Evolutionary conservation across 2,329 filamentous ascomycete genomes (phyloP).

Genomic region (Truncatella angustata): DNA sequence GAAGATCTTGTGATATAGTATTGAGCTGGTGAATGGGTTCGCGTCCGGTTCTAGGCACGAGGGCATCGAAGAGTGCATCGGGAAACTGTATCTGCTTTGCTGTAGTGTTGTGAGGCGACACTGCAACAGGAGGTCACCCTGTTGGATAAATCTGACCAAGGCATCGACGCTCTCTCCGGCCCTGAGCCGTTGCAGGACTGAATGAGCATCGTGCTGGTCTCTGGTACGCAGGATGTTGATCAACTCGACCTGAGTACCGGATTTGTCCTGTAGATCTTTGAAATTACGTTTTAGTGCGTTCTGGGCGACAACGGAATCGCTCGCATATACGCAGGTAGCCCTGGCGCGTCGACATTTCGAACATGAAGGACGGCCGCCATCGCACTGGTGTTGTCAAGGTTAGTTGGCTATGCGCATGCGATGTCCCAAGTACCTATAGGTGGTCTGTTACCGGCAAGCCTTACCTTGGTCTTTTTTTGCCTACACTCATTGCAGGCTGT

Average conservation of each 20-base stretch:
- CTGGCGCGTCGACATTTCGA: background rate
- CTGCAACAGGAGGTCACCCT: background rate
- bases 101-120: background rate
- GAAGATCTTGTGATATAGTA: background rate
- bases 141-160: background rate
- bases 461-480: background rate
- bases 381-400: conserved; percentile 3
- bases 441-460: too few relatives aligned
- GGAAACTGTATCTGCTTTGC: background rate
- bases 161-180: background rate
- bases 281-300: background rate
- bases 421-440: too few relatives aligned
- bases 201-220: background rate
- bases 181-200: background rate
- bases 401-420: too few relatives aligned
- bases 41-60: background rate
- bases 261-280: background rate
- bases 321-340: background rate
- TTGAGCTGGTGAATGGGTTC: background rate
- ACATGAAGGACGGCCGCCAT: background rate
- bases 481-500: background rate
- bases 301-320: background rate
- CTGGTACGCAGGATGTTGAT: conserved; percentile 1
- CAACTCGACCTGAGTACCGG: background rate
- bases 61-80: background rate